phyloP scores from a whole-genome alignment of 257 asterid genomes.

The Capsicum pubescens region DNA sequence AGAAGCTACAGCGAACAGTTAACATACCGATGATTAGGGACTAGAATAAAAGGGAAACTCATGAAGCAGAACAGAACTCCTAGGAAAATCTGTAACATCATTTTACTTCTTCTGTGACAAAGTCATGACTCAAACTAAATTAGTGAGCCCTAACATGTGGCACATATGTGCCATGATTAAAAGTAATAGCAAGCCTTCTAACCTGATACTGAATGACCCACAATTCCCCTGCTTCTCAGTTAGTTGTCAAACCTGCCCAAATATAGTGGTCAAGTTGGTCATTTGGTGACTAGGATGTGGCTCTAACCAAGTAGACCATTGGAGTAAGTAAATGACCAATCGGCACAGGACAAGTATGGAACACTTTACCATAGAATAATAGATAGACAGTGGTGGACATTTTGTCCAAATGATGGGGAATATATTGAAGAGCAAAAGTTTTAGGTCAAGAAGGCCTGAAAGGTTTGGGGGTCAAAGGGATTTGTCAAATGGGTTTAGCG shows the following conservation, averaged over 20 bases:
- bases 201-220: not conserved
- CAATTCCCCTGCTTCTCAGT: not conserved
- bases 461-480: not conserved
- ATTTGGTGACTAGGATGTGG: constrained; percentile 1
- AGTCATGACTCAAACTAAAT: not conserved
- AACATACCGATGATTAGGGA: not conserved
- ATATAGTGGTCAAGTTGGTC: not conserved
- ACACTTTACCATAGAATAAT: not conserved
- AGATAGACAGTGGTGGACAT: not conserved
- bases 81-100: constrained; percentile 4
- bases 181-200: constrained; percentile 8
- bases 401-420: not conserved
- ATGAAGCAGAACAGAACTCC: not conserved
- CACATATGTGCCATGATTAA: not conserved
- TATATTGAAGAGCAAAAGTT: not conserved
- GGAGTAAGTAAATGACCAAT: not conserved
- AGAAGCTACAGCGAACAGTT: not conserved
- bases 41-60: constrained; percentile 1
- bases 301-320: constrained; percentile 3
- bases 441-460: not conserved
- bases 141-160: not conserved
- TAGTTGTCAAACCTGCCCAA: not conserved
- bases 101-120: not conserved
- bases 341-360: not conserved
- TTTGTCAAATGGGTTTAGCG: not conserved